Evolutionary conservation across 371 early-diverging fungal genomes (phyloP), one percentile per base, ranked within the genome.

Genomic region (Mortierella sp.): DNA sequence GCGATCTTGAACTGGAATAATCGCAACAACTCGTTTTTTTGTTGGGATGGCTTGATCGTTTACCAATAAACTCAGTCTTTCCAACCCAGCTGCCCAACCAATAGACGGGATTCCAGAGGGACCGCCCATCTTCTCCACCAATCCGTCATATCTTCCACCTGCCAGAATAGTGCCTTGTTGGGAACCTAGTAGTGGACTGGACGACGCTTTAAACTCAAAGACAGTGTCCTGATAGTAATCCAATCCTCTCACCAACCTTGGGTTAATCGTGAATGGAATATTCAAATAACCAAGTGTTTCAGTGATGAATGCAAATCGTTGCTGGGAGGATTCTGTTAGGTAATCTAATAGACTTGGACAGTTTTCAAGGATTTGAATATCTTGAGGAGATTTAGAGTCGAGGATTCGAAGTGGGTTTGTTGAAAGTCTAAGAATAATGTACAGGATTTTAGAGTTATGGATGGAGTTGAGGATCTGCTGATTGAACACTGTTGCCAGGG

Each of bases 221-320:
- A 92, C 89, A 2, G 92, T 91, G 57, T 90, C 86, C 62, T 90
- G 86, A 68, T 92, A 92, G 62, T 91, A 92, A 61, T 92, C 92
- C 26, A 92, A 81, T 1, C 92, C 92, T 18, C 92, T 84, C 45
- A 92, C 92, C 40, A 92, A 76, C 18, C 77, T 70, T 18, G 68
- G 69, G 64, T 91, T 87, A n/a, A 89, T 47, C 9, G 72, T 73
- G 63, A 84, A 90, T 5, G 89, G 86, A 18, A 92, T 88, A 0
- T 67, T 55, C 14, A 88, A 70, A 0, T 57, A 64, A 0, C 83
- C 71, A 5, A 91, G 78, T 0, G 84, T 83, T 16, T 64, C 64
- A 5, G 65, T 68, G 32, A 92, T 78, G 54, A 78, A 83, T 2
- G 84, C 70, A 66, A 90, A 91, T 11, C 86, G 86, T 11, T 62